phyloP scores from a whole-genome alignment of 805 yeast species.

The Candida saitoana region DNA sequence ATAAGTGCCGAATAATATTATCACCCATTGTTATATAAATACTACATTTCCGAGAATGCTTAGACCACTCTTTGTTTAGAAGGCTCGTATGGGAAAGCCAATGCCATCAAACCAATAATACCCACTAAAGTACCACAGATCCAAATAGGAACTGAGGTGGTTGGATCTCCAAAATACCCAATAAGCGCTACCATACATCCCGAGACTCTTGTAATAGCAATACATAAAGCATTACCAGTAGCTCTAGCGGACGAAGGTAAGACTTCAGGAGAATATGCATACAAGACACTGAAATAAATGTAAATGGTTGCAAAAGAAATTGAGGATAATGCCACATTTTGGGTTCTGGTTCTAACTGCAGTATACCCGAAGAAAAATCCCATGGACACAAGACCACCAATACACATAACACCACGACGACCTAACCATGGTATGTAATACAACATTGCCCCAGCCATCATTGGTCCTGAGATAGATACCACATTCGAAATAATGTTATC shows the following conservation, averaged over 20 bases:
- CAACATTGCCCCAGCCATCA: constrained; percentile 43
- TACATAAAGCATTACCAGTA: constrained; percentile 32
- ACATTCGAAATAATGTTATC: constrained; percentile 46
- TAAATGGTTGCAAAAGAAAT: constrained; percentile 43
- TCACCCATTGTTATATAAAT: neutral
- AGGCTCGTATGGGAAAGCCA: constrained; percentile 34
- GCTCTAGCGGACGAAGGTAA: constrained; percentile 34
- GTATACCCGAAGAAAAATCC: constrained; percentile 62
- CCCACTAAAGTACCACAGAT: constrained; percentile 35
- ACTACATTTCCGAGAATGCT: neutral
- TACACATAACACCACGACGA: constrained; percentile 52
- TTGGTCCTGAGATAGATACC: constrained; percentile 50
- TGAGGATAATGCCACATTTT: constrained; percentile 37
- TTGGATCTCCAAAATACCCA: constrained; percentile 27
- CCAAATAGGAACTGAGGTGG: constrained; percentile 29
- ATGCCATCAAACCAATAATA: constrained; percentile 26
- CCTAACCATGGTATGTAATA: constrained; percentile 36
- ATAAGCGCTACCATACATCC: constrained; percentile 31
- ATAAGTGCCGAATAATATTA: neutral
- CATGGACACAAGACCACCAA: constrained; percentile 52
- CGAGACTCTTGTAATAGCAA: constrained; percentile 27
- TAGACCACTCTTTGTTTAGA: constrained; percentile 25
- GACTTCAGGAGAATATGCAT: constrained; percentile 34
- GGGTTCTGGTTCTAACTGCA: constrained; percentile 47
- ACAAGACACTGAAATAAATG: constrained; percentile 34